Evolutionary conservation across 1,139 yeast species (phyloP).

Genomic region (Kluyveromyces marxianus): DNA sequence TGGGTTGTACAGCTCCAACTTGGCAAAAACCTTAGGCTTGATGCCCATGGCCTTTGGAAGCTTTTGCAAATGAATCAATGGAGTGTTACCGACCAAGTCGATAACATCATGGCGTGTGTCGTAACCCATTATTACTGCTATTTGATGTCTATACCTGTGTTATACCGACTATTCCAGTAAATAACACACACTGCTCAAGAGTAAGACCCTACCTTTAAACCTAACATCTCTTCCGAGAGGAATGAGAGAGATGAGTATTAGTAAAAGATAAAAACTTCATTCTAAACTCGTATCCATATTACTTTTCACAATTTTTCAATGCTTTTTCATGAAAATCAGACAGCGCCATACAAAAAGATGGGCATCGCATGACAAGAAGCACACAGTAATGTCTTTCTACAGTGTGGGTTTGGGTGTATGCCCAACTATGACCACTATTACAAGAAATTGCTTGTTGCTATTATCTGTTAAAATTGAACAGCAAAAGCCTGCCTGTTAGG

Average conservation of each 20-base stretch:
- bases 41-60: constrained; percentile 74
- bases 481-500: no score
- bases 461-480: no score
- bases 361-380: not conserved
- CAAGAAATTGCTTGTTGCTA: no score
- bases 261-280: not conserved
- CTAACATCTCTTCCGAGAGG: no score
- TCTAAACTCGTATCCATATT: not conserved
- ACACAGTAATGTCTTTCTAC: not conserved
- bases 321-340: not conserved
- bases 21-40: constrained; percentile 79
- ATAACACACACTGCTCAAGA: no score
- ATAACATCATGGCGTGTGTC: constrained; percentile 18
- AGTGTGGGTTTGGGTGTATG: no score
- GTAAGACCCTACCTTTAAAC: no score
- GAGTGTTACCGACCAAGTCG: constrained; percentile 65
- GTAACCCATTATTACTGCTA: constrained; percentile 1
- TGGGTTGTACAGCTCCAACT: constrained; percentile 79
- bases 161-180: constrained; percentile 16
- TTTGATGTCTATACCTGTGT: not conserved
- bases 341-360: not conserved
- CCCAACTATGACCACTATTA: no score
- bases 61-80: constrained; percentile 64
- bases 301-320: not conserved
- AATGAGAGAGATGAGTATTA: no score